phyloP scores from a whole-genome alignment of 257 asterid genomes.

The Salvia miltiorrhiza region DNA sequence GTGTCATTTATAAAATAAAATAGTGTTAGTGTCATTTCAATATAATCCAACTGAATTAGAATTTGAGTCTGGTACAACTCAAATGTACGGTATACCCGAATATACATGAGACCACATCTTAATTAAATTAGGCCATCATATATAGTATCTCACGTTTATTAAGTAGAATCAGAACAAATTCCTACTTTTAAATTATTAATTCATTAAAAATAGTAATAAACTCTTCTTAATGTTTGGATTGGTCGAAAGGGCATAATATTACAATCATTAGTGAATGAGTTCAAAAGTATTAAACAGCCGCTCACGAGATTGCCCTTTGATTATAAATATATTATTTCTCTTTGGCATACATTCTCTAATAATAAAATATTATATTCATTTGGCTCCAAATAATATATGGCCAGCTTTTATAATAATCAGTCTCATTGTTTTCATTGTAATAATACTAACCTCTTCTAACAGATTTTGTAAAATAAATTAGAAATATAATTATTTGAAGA shows the following conservation, averaged over 20 bases:
- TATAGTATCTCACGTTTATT: no score
- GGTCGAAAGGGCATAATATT: slow-evolving; percentile 19
- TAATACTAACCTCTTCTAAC: background rate
- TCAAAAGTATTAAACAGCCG: slow-evolving; percentile 15
- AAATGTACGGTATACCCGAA: no score
- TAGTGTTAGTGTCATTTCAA: no score
- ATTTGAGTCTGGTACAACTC: no score
- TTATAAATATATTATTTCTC: background rate
- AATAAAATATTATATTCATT: background rate
- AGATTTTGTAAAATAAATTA: background rate
- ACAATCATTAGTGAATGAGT: background rate
- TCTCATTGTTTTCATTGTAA: background rate
- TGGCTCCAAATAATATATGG: background rate
- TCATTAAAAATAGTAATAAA: background rate
- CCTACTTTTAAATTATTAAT: background rate
- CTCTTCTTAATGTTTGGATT: background rate
- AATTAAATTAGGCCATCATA: no score
- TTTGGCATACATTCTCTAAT: background rate
- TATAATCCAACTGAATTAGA: no score
- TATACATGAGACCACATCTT: no score
- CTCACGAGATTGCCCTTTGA: background rate
- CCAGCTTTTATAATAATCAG: background rate
- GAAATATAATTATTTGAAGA: background rate
- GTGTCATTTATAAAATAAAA: no score
- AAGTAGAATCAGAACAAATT: background rate